Percentiles rank a stretch among this genome's conserved stretches.
Conservation (phyloP, 352 stramenopile genomes). For the Globisporangium echinulatum region DNA sequence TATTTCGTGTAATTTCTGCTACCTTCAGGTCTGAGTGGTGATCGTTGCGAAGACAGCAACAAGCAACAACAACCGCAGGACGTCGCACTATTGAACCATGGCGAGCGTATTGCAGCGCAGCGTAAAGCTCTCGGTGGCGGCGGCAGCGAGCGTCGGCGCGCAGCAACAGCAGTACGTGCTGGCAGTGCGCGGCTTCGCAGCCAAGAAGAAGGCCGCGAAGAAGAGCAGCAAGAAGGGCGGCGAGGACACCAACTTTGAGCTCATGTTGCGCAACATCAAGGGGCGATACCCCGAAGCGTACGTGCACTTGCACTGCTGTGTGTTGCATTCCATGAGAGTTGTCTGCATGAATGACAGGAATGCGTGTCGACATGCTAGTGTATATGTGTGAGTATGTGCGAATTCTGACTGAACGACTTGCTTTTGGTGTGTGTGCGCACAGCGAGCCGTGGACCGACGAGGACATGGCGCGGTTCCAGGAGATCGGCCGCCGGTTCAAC, state of each 20-base stretch:
- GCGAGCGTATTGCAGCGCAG: constrained; percentile 11
- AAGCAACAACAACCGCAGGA: no score
- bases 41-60: no score
- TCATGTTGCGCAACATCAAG: constrained; percentile 78
- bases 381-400: no score
- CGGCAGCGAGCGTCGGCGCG: neutral
- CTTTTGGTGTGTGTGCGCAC: constrained; percentile 1
- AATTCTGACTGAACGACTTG: neutral
- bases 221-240: constrained; percentile 12
- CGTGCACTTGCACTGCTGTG: constrained; percentile 8
- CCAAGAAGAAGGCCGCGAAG: constrained; percentile 12
- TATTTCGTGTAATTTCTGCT: no score
- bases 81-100: neutral
- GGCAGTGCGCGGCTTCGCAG: constrained; percentile 8
- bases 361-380: no score
- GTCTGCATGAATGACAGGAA: no score
- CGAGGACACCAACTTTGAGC: constrained; percentile 74
- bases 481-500: constrained; percentile 82
- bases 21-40: no score
- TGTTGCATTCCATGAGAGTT: no score
- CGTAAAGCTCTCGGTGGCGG: constrained; percentile 3
- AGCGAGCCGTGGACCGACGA: constrained; percentile 79
- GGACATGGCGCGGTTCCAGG: constrained; percentile 67
- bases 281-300: constrained; percentile 71
- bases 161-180: constrained; percentile 5